These are phyloP conservation scores for Ceratobasidium sp. DNA, from an alignment of 1,284 basidiomycete species.

Conservation along the genomic window DNA sequence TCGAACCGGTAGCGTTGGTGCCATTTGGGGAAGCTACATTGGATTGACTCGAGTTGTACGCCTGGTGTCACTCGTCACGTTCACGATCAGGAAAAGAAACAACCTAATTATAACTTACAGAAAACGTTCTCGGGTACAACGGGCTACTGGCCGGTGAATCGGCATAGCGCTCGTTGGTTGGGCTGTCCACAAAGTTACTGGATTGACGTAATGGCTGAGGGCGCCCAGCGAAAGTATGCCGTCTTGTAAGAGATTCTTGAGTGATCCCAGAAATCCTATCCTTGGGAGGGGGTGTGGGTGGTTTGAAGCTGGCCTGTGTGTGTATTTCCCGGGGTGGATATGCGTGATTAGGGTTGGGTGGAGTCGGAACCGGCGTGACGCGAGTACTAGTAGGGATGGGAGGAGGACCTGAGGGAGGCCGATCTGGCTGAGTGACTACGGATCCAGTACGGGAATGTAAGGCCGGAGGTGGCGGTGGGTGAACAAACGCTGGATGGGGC, in stretches of 20 bases:
- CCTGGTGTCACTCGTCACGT: too few species aligned
- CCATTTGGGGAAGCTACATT: too few species aligned
- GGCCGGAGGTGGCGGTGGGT: slow-evolving; percentile 29
- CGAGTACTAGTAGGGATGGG: neutral
- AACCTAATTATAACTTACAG: neutral
- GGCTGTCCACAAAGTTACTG: neutral
- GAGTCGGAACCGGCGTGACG: neutral
- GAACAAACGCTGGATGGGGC: slow-evolving; percentile 9
- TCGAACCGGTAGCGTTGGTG: too few species aligned
- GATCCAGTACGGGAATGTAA: neutral
- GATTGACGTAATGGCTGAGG: neutral
- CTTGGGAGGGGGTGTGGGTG: slow-evolving; percentile 32
- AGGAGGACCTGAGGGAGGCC: neutral
- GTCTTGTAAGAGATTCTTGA: neutral
- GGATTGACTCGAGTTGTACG: too few species aligned
- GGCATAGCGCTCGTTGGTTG: neutral
- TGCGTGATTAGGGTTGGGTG: neutral
- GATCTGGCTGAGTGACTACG: neutral
- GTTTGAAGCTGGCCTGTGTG: slow-evolving; percentile 9
- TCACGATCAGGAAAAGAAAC: neutral
- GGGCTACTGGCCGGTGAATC: neutral
- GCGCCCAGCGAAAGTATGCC: neutral
- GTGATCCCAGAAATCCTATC: neutral
- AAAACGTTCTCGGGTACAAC: neutral
- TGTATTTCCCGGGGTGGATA: slow-evolving; percentile 26